Base-by-base conservation (phyloP, 441 rosid species). In the Mallotus repandus region DNA sequence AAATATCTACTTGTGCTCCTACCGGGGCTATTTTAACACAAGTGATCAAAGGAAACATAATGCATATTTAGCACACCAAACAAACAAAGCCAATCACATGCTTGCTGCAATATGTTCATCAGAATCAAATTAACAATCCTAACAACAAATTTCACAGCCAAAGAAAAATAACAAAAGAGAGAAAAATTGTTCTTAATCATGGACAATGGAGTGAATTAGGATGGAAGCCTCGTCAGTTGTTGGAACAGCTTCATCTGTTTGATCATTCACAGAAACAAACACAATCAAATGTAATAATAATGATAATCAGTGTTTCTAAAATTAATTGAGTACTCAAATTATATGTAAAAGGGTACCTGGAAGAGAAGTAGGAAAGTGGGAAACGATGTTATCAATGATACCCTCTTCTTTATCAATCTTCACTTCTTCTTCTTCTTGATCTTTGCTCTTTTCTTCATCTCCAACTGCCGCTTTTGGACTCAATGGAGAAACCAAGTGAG, bases 191-290 rank as follows among this genome's bases (percentile, higher is more conserved):
- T 15, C 21, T 79, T 74, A 87, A 63, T 87, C 94, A 68, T 80
- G 89, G 71, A 91, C 75, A 74, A 85, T 84, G 75, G 92, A 78
- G 76, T 91, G 93, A 62, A 93, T 85, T 54, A 91, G 73, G 72
- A 91, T 84, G 68, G 93, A 68, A 53, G 92, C 97, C 79, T 93
- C 97, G 21, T 90, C 91, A 9, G 82, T 70, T 2, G 91, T 80
- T 7, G 93, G 97, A 70, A 82, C 91, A 52, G 84, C 96, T 79
- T 73, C 89, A 66, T 82, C 96, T 86, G 89, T 66, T 76, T 58
- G 8, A 22, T n/a, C 25, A 65, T 18, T 25, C n/a, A 62, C 4
- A 18, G 10, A 74, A 11, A 38, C 55, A 25, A 25, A 25, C 29
- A 25, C 29, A 25, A 25, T 25, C 29, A 68, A 63, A 13, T 7